Percentiles rank a stretch among this genome's conserved stretches.
These are phyloP conservation scores for Nannochloris sp. DNA, from an alignment of 139 green algal genomes.

Conservation along the genomic window DNA sequence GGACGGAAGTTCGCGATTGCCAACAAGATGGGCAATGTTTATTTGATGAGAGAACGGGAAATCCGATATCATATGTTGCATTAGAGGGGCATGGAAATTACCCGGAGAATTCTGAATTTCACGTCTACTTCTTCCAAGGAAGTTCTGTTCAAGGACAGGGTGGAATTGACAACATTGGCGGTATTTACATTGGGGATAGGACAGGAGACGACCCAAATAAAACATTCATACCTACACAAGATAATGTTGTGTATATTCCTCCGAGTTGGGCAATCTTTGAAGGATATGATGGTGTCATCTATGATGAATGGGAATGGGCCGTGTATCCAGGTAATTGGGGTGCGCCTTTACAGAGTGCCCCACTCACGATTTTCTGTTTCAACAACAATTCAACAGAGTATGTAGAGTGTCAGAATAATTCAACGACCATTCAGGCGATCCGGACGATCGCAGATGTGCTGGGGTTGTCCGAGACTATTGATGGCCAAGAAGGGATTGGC, in stretches of 20 bases:
- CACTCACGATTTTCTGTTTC: slow-evolving; percentile 9
- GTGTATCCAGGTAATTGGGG: slow-evolving; percentile 24
- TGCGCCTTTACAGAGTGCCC: neutral
- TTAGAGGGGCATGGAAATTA: slow-evolving; percentile 24
- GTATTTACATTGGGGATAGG: slow-evolving; percentile 20
- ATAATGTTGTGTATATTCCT: slow-evolving; percentile 13
- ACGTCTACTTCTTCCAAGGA: slow-evolving; percentile 5
- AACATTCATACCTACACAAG: slow-evolving; percentile 10
- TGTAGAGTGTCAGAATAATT: neutral
- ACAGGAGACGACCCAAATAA: neutral
- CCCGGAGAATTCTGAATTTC: neutral
- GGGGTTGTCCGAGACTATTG: neutral
- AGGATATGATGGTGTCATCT: neutral
- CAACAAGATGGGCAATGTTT: slow-evolving; percentile 14
- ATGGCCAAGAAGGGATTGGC: neutral
- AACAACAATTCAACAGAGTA: neutral
- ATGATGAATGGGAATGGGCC: slow-evolving; percentile 12
- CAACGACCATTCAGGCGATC: neutral
- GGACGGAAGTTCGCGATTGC: slow-evolving; percentile 26
- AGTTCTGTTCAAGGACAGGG: neutral
- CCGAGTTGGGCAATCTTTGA: neutral
- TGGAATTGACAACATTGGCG: slow-evolving; percentile 19
- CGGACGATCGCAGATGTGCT: neutral
- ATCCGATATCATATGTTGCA: slow-evolving; percentile 3
- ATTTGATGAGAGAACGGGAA: slow-evolving; percentile 4